Evolutionary conservation across 371 early-diverging fungal genomes (phyloP), one percentile per base, ranked within the genome.

Genomic region (Lichtheimia corymbifera): DNA sequence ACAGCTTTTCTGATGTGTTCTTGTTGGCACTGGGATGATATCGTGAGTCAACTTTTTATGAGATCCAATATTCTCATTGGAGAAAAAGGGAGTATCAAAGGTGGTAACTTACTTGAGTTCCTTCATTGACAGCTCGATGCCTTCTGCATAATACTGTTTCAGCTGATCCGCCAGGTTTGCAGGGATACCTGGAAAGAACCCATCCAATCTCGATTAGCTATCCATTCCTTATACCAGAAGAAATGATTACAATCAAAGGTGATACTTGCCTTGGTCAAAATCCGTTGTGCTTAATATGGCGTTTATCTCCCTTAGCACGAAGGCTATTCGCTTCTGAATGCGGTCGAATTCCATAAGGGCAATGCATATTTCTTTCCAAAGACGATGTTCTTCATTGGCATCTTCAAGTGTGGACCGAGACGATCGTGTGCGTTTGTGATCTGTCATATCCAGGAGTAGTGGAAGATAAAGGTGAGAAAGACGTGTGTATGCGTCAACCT

Each of bases 61-160:
- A 28, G 0, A 5, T 28, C 35, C 11, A 35, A 35, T 35, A 11
- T 9, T 9, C 11, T 35, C 11, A 35, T 35, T 35, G 35, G 11
- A 35, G 11, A 35, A 35, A 11, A 35, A 28, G 28, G 28, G 28
- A 2, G 13, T n/a, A 11, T 47, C 2, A 9, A n/a, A 17, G 47
- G 22, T 18, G 11, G 22, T 18, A 18, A 7, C 47, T 17, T 47
- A 22, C 47, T 47, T n/a, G 47, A 47, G 47, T 47, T 47, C 47
- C 47, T 47, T 47, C 47, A 47, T 47, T 22, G 47, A 47, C 22
- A 47, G 47, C 22, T 47, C 47, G 2, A 47, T 47, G 47, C 47
- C 47, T 47, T 47, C 47, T 12, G 47, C 47, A 47, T 47, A 47
- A 47, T 47, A 47, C 22, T 47, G 47, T 22, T 47, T 47, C 47